phyloP scores from a whole-genome alignment of 257 asterid genomes.

The Gardenia jasminoides region DNA sequence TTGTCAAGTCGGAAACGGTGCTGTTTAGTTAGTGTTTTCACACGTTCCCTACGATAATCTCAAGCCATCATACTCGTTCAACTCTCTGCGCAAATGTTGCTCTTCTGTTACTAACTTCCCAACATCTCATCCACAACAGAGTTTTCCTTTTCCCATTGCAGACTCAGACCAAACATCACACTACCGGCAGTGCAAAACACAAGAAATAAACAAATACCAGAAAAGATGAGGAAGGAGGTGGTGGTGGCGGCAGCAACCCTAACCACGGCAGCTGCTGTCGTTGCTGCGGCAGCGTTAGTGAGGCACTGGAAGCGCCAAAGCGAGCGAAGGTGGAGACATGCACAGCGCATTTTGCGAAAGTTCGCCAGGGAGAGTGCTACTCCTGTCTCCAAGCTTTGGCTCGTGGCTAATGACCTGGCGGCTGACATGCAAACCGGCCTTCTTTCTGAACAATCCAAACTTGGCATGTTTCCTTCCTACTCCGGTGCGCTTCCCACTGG shows the following conservation, averaged over 20 bases:
- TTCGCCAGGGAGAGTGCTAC: slow-evolving; percentile 63
- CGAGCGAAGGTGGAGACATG: slow-evolving; percentile 48
- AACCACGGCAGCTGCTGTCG: slow-evolving; percentile 42
- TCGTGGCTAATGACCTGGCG: slow-evolving; percentile 50
- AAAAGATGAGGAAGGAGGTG: slow-evolving; percentile 48
- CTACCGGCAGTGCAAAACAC: too few species aligned
- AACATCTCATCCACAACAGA: too few species aligned
- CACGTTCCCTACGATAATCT: too few species aligned
- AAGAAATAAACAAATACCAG: neutral
- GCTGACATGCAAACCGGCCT: slow-evolving; percentile 52
- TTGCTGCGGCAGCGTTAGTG: slow-evolving; percentile 37
- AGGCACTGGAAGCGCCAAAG: slow-evolving; percentile 44
- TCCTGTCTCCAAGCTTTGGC: slow-evolving; percentile 61
- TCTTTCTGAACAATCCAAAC: slow-evolving; percentile 22
- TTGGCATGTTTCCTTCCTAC: slow-evolving; percentile 48
- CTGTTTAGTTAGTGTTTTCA: too few species aligned
- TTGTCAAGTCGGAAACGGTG: too few species aligned
- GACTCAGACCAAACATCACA: neutral
- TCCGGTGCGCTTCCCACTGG: slow-evolving; percentile 60
- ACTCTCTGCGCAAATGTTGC: too few species aligned
- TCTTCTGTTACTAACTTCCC: slow-evolving; percentile 19
- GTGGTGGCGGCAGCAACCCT: slow-evolving; percentile 37
- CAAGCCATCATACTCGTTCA: too few species aligned
- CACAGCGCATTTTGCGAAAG: slow-evolving; percentile 54
- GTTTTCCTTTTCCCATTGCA: too few species aligned